Conservation (phyloP, 2,329 filamentous ascomycete genomes). For the Alternaria sp. region DNA sequence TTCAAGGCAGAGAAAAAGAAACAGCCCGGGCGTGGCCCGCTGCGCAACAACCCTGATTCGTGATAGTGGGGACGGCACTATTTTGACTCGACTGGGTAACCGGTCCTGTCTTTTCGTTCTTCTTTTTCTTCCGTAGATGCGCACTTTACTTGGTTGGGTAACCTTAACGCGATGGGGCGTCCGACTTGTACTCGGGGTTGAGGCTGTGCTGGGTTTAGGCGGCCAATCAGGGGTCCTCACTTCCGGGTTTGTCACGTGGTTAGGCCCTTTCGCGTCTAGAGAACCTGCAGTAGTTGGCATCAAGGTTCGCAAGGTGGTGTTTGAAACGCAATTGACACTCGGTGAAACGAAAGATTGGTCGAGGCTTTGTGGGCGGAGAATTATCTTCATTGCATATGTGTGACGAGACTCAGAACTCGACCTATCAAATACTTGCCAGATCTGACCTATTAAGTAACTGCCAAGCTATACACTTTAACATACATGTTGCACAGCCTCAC, state of each 20-base stretch:
- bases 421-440: background rate
- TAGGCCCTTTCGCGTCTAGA: background rate
- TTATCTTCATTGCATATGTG: background rate
- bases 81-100: background rate
- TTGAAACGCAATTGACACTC: background rate
- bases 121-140: background rate
- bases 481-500: conserved; percentile 26
- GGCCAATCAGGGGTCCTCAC: background rate
- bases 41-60: background rate
- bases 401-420: background rate
- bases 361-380: background rate
- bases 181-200: conserved; percentile 11
- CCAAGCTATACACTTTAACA: conserved; percentile 6
- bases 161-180: background rate
- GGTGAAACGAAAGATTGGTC: background rate
- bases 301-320: background rate
- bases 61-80: background rate
- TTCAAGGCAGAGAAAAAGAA: conserved; percentile 10
- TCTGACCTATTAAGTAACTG: conserved; percentile 5
- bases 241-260: background rate
- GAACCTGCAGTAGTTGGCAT: background rate
- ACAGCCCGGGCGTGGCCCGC: background rate
- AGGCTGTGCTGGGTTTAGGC: conserved; percentile 6
- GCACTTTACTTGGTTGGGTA: background rate
- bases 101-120: background rate